phyloP scores from a whole-genome alignment of 2,329 filamentous ascomycete species.

The Tolypocladium capitatum region DNA sequence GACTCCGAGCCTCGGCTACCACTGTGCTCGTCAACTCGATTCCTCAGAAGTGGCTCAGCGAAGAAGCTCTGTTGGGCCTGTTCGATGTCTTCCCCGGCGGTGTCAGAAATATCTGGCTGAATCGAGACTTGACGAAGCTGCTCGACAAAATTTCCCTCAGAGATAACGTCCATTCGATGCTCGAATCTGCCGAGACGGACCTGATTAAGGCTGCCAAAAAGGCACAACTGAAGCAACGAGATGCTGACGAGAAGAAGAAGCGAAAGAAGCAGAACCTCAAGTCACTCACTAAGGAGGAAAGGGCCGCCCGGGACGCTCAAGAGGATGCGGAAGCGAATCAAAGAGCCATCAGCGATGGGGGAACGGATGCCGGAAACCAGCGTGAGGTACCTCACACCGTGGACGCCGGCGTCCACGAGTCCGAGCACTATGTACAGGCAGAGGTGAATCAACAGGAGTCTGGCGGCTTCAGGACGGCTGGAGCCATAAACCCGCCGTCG shows the following conservation, averaged over 20 bases:
- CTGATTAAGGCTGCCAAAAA: conserved; percentile 71
- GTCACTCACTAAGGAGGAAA: conserved; percentile 37
- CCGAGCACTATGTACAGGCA: conserved; percentile 7
- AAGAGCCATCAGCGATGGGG: conserved; percentile 35
- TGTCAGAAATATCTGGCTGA: conserved; percentile 92
- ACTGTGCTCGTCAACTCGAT: conserved; percentile 90
- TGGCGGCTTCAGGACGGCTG: conserved; percentile 15
- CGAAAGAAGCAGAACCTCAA: conserved; percentile 39
- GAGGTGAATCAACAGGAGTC: conserved; percentile 10
- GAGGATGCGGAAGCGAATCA: conserved; percentile 36
- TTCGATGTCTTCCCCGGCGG: conserved; percentile 96
- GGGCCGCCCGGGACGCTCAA: conserved; percentile 28
- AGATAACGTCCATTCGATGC: conserved; percentile 52
- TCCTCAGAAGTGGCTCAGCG: conserved; percentile 77
- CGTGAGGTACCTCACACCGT: conserved; percentile 40
- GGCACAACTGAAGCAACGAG: conserved; percentile 56
- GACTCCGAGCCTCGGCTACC: conserved; percentile 82
- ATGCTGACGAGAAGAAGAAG: conserved; percentile 50
- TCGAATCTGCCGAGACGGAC: conserved; percentile 76
- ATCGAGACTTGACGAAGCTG: conserved; percentile 72
- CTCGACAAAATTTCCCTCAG: conserved; percentile 72
- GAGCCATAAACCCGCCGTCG: conserved; percentile 23
- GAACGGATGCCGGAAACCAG: conserved; percentile 38
- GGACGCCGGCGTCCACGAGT: conserved; percentile 30
- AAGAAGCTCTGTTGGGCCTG: conserved; percentile 66